These are phyloP conservation scores for Infundibulicybe gibba DNA, from an alignment of 768 basidiomycete genomes.

Conservation along the genomic window DNA sequence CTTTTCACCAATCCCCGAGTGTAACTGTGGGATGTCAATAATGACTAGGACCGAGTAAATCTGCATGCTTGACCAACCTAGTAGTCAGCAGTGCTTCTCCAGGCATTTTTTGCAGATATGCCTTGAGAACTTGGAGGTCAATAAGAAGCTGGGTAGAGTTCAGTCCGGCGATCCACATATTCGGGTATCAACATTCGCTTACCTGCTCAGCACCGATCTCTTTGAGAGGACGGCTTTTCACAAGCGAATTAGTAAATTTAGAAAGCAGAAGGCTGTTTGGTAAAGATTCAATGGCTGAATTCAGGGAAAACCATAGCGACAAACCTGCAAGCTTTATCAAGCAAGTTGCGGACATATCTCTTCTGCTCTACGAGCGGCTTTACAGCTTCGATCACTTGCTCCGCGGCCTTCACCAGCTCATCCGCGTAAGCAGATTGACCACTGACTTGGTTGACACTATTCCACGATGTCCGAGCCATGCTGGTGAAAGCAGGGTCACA, in stretches of 20 bases:
- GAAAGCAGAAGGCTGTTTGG: constrained; percentile 71
- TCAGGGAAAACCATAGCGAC: neutral
- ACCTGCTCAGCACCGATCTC: constrained; percentile 97
- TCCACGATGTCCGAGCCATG: constrained; percentile 80
- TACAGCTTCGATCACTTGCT: constrained; percentile 73
- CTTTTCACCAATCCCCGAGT: constrained; percentile 78
- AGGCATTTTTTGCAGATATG: constrained; percentile 78
- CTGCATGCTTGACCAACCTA: constrained; percentile 34
- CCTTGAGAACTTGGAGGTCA: constrained; percentile 85
- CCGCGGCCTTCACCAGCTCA: constrained; percentile 72
- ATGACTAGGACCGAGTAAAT: neutral
- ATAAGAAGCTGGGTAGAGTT: constrained; percentile 52
- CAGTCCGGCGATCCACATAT: neutral
- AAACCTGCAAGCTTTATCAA: constrained; percentile 92
- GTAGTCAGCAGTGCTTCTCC: constrained; percentile 59
- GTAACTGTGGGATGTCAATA: constrained; percentile 50
- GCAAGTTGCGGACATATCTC: constrained; percentile 89
- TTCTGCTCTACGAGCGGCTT: constrained; percentile 88
- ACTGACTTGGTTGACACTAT: constrained; percentile 74
- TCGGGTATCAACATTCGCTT: neutral
- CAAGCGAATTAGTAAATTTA: constrained; percentile 86
- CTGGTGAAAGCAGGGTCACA: constrained; percentile 77
- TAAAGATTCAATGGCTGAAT: neutral
- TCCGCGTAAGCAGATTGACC: constrained; percentile 80
- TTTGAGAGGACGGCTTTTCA: constrained; percentile 85